Evolutionary conservation across 176 grass and related monocot species (phyloP).

Genomic region (Aegilops bicornis): DNA sequence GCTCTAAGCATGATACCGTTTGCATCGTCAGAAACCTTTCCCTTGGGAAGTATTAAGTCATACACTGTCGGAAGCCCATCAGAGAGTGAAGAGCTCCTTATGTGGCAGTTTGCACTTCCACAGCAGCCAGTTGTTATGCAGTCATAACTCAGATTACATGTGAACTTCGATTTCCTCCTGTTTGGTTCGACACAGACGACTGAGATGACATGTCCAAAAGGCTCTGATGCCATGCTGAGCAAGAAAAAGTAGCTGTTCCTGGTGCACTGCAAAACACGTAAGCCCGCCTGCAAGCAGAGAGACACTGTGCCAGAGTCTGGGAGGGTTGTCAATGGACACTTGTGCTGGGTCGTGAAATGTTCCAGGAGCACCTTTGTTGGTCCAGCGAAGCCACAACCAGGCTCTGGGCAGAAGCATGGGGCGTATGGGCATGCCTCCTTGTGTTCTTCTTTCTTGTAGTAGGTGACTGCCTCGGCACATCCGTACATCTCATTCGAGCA

Average conservation of each 20-base stretch:
- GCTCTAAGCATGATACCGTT: background rate
- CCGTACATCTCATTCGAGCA: background rate
- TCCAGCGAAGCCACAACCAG: background rate
- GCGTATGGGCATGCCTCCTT: background rate
- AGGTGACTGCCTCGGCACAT: background rate
- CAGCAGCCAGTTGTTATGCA: background rate
- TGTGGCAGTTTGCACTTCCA: background rate
- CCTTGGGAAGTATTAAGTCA: background rate
- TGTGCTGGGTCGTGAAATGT: background rate
- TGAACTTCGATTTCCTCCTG: background rate
- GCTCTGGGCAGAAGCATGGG: background rate
- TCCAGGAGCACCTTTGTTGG: background rate
- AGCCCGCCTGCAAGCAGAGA: background rate
- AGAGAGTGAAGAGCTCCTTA: background rate
- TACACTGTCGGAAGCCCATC: background rate
- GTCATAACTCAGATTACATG: background rate
- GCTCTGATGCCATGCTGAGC: background rate
- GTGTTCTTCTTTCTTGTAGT: background rate
- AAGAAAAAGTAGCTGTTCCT: background rate
- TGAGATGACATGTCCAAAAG: background rate
- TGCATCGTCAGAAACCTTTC: background rate
- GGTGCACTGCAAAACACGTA: background rate
- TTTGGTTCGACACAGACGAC: background rate
- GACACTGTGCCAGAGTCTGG: background rate
- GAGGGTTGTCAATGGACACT: background rate